Base-by-base conservation (phyloP, 2,329 filamentous ascomycete genomes). In the Cladosporium sp. region DNA sequence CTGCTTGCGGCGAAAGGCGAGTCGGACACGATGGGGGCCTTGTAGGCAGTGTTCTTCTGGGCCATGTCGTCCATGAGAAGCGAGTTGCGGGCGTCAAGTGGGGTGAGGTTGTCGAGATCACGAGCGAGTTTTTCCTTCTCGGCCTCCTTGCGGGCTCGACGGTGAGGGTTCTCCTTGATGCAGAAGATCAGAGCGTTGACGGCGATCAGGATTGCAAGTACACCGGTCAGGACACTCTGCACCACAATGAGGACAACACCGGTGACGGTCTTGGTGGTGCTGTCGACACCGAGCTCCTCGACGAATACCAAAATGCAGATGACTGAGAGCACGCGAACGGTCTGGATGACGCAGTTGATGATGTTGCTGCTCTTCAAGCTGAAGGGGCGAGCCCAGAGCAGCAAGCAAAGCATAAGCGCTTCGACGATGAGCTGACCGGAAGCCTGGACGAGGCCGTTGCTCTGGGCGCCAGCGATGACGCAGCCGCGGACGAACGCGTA, bases 191-290 rank as follows among this genome's bases (percentile, higher is more conserved):
- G 82, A 41, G 89, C 89, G 65, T 97, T 97, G 73, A 91, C 88
- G 9, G 81, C 80, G 60, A 99, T 95, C 22, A 97, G 77, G 45
- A 97, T 86, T 3, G 89, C 91, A 51, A 99, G 77, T 19, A 89
- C 70, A 55, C 80, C 90, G 5, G 91, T 95, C 58, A 99, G 73
- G 0, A 85, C 80, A 0, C 88, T 88, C 71, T 99, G 93, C 4
- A 97, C 79, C n/a, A 85, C 89, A 58, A 97, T 93, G 53, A 99
- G 79, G 13, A 90, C 88, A n/a, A 97, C 82, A 50, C 93, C 93
- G 13, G 89, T 92, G 43, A 97, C 82, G 0, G 93, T 97, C 75
- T 96, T 89, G 8, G 92, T 96, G 8, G 91, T 95, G 70, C 96
- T 85, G 5, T 84, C 80, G 59, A 99, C 85, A 51, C 88, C 88